phyloP scores from a whole-genome alignment of 2,329 filamentous ascomycete species.

The Penicillium occitanis region DNA sequence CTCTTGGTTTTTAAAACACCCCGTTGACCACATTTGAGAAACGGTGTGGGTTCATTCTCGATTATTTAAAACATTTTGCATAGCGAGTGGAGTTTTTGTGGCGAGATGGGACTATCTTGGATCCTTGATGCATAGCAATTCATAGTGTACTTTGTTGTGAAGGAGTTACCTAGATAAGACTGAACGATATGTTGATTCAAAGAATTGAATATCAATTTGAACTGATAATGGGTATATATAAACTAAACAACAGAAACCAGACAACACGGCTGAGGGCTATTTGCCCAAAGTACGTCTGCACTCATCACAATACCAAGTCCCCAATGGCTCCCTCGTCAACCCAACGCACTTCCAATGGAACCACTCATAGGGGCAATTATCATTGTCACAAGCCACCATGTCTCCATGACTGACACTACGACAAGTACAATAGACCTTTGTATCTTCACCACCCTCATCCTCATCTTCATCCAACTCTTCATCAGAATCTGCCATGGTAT shows the following conservation, averaged over 20 bases:
- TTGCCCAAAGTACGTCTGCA: conserved; percentile 47
- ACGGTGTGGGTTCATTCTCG: not conserved
- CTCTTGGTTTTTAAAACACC: conserved; percentile 36
- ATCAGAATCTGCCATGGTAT: conserved; percentile 30
- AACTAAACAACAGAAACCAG: not conserved
- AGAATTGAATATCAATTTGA: not conserved
- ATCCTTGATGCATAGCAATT: conserved; percentile 4
- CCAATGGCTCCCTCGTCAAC: conserved; percentile 59
- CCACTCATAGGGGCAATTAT: conserved; percentile 64
- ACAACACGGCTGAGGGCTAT: conserved; percentile 22
- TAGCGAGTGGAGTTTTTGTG: conserved; percentile 13
- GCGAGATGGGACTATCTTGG: not conserved
- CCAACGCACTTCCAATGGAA: conserved; percentile 67
- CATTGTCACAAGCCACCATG: conserved; percentile 67
- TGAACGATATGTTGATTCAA: not conserved
- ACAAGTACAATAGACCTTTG: conserved; percentile 65
- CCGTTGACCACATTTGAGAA: not conserved
- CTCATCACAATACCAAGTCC: conserved; percentile 58
- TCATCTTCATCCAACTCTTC: conserved; percentile 50
- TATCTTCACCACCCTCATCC: conserved; percentile 56
- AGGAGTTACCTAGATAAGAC: conserved; percentile 5
- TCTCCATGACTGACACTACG: conserved; percentile 65
- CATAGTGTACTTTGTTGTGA: not conserved
- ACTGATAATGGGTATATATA: conserved; percentile 2
- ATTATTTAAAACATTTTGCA: not conserved